Percentiles rank a stretch among this genome's conserved stretches.
phyloP scores from a whole-genome alignment of 2,329 filamentous ascomycete species.

The Neopestalotiopsis clavispora region DNA sequence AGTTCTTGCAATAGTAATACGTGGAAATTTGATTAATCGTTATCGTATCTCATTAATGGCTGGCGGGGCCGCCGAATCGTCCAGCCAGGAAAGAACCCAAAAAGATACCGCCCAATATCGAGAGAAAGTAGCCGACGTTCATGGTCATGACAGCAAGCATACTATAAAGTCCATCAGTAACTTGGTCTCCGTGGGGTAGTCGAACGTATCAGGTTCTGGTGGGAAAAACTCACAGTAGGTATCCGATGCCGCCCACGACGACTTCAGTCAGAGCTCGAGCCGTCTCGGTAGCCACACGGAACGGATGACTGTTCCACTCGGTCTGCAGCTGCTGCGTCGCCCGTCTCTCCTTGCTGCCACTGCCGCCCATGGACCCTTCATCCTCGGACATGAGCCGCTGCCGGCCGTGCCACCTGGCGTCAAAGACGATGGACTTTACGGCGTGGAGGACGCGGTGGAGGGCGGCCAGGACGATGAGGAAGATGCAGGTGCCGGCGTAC shows the following conservation, averaged over 20 bases:
- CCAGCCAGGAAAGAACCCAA: slow-evolving; percentile 84
- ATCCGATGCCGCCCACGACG: slow-evolving; percentile 34
- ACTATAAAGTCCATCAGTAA: slow-evolving; percentile 21
- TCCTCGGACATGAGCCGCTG: background rate
- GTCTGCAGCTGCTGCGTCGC: slow-evolving; percentile 67
- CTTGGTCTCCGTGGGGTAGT: slow-evolving; percentile 44
- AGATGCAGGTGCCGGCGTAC: slow-evolving; percentile 91
- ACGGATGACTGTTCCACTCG: slow-evolving; percentile 23
- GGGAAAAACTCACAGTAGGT: slow-evolving; percentile 35
- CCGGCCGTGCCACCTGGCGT: background rate
- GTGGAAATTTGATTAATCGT: background rate
- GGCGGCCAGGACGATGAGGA: slow-evolving; percentile 78
- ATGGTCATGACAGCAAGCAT: slow-evolving; percentile 41
- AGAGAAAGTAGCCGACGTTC: slow-evolving; percentile 39
- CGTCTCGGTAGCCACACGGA: slow-evolving; percentile 68
- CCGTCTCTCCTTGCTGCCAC: slow-evolving; percentile 20
- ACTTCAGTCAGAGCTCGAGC: slow-evolving; percentile 36
- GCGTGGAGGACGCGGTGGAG: slow-evolving; percentile 75
- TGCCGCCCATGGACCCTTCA: background rate
- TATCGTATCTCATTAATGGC: background rate
- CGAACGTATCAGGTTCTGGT: background rate
- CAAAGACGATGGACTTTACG: slow-evolving; percentile 24
- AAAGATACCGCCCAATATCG: slow-evolving; percentile 59
- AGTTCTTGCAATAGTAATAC: background rate
- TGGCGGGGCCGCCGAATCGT: slow-evolving; percentile 56